Base-by-base conservation (phyloP, 2,329 filamentous ascomycete species). In the Calonectria pseudoturangicola region DNA sequence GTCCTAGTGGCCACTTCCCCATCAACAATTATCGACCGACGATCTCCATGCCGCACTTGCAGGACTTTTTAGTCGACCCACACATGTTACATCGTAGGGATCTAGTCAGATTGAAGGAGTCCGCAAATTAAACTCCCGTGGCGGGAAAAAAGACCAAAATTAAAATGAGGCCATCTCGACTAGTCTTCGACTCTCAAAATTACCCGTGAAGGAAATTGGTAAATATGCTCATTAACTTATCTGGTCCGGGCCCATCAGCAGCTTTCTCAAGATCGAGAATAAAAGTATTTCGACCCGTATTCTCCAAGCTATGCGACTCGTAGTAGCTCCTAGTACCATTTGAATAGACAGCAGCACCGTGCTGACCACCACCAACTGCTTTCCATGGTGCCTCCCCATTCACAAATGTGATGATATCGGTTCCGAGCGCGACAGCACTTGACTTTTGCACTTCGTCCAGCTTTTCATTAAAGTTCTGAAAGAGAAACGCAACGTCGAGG, bases 381-480 rank as follows among this genome's bases (percentile, higher is more conserved):
- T 27, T 60, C 54, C 54, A 60, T 7, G 33, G 54, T 16, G 54
- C 54, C 15, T 41, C 54, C 3, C 33, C 54, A 27, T 60, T 60
- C 13, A 27, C 54, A 60, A 60, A 60, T 1, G 54, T 41, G 33
- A 60, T 60, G 21, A 41, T 33, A 60, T 60, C 54, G 7, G n/a
- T 60, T 60, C 54, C 54, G 25, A 60, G 21, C 3, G 54, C 33
- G 54, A 60, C 13, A 1, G 54, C 33, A 18, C 33, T 12, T 4
- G 54, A 41, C n/a, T 36, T 12, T 7, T 60, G 33, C 1, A 21
- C 15, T 60, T 60, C 54, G 8, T 28, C 21, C 16, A 60, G 21
- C 15, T 41, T 60, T 7, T 41, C 54, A 4, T 60, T 60, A 15
- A 27, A 60, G n/a, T 60, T 41, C 8, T 60, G 33, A 25, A 60